Base-by-base conservation (phyloP, 495 filamentous ascomycete species). In the Lophiotrema nucula region DNA sequence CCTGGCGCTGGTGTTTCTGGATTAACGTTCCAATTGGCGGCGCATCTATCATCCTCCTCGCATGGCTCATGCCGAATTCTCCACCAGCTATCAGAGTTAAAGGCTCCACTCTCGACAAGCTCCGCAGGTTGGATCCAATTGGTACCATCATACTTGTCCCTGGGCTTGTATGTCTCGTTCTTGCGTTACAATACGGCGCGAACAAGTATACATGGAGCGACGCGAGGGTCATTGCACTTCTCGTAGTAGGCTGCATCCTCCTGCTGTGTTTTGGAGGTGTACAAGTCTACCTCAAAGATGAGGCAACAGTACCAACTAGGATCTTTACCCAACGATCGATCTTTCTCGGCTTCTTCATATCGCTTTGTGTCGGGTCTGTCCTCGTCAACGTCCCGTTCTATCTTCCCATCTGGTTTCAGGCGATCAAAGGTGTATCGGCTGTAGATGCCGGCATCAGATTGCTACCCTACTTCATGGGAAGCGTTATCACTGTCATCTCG, bases 141-240 rank as follows among this genome's bases (percentile, higher is more conserved):
- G 89, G 89, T 2, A 86, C 81, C 0, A 1, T 75, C 2, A 69
- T 87, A 51, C 87, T 93, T 65, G 74, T 93, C 39, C 88, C 88
- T 2, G 80, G 76, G 13, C 79, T 93, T 24, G 76, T 92, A 62
- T 85, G 79, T 58, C 70, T 92, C 1, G 69, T 93, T 10, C 75
- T 95, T 0, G 90, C 89, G 0, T 74, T 95, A n/a, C 88, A 92
- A 69, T 95, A 90, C 89, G 90, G 89, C 42, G 90, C 89, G 4
- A 77, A 77, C 0, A 78, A 72, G 27, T 89, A 91, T 58, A 50
- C 71, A 0, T 93, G 89, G 89, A 65, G 55, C 47, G 76, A 76
- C 57, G 81, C 76, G 38, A 81, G 83, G 12, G 83, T 91, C 62
- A 86, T 92, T 47, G 79, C 77, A 1, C 75, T 92, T 2, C 83